Evolutionary conservation across 768 basidiomycete species (phyloP), one percentile per base, ranked within the genome.

Genomic region (Psilocybe subaeruginosa): DNA sequence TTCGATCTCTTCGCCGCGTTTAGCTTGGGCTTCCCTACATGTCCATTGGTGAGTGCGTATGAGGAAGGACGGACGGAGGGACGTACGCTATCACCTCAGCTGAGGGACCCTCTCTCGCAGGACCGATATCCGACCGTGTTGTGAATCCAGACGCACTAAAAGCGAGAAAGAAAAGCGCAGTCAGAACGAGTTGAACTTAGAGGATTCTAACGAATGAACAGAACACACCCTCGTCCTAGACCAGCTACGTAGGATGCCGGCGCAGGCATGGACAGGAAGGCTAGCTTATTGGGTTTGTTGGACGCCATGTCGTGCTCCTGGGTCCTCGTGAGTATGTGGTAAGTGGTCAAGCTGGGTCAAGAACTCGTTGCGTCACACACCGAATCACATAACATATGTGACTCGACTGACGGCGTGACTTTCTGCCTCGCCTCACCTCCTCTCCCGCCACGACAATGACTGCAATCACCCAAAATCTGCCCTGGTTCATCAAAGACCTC

Each of bases 241-340:
- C 97, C 97, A 66, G 97, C 97, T 39, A 99, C 97, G 74, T 98
- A 99, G 0, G 94, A 96, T 0, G 97, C 92, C 43, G 96, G 96
- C 30, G 96, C 96, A 2, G 93, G 90, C 91, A 93, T 93, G 2
- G 91, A 92, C 70, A 95, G 69, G 71, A 95, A 95, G 0, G 93
- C 92, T 70, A 95, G 78, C 76, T 93, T 93, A 72, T 92, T 93
- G 12, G 86, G 77, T 70, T 89, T 90, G 52, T 74, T 78, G 31
- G 77, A 73, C 59, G 78, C 73, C 76, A 78, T 80, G 12, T 30
- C 16, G 48, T 23, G 11, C 27, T 50, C 17, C 17, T 46, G 45
- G 19, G 19, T 47, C 8, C 16, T 17, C 0, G 47, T 7, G n/a
- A 35, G 47, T 49, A 6, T 23, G 47, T 49, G 47, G 47, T 49